Conservation (phyloP, 306 rosid genomes). For the Prinsepia uniflora region DNA sequence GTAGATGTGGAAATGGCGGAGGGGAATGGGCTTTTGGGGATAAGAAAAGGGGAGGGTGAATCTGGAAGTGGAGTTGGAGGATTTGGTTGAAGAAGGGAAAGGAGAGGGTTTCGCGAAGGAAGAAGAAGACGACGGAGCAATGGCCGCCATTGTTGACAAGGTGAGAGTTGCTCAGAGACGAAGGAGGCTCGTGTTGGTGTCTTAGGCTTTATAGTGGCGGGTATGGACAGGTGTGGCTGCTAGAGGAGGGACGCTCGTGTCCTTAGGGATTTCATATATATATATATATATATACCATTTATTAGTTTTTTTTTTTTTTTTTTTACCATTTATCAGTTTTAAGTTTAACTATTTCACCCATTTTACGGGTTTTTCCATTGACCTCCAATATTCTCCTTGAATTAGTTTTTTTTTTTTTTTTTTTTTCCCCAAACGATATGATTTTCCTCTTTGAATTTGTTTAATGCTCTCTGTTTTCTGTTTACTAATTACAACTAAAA, state of each 20-base stretch:
- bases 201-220: neutral
- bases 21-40: slow-evolving; percentile 16
- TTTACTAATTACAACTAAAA: no score
- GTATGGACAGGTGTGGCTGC: neutral
- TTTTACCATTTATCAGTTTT: no score
- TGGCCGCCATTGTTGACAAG: slow-evolving; percentile 18
- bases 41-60: slow-evolving; percentile 30
- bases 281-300: no score
- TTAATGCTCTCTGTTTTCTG: no score
- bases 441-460: no score
- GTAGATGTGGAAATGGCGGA: slow-evolving; percentile 29
- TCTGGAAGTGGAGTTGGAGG: slow-evolving; percentile 17
- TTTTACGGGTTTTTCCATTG: no score
- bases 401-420: no score
- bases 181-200: neutral
- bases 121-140: slow-evolving; percentile 19
- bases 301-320: no score
- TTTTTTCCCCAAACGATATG: no score
- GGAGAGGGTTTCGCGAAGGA: slow-evolving; percentile 29
- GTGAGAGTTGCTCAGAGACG: neutral
- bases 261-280: neutral
- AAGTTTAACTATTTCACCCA: no score
- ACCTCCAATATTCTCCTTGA: no score
- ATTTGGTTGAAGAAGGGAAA: slow-evolving; percentile 4
- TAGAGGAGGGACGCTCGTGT: neutral